These are phyloP conservation scores for Houttuynia cordata DNA, from an alignment of 164 flowering plant species.

Conservation along the genomic window DNA sequence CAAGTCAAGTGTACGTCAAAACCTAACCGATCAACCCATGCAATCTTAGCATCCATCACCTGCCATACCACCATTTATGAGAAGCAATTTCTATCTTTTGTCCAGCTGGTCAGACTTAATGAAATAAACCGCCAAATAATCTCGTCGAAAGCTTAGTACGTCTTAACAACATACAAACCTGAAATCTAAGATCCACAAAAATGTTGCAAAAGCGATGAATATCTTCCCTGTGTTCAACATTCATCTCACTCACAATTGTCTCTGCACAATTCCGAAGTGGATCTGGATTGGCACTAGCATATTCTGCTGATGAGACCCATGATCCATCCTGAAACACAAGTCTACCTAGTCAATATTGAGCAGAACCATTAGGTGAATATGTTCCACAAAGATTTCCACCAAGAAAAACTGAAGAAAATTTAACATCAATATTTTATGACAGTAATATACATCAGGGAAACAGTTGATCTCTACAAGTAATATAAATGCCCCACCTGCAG, in stretches of 20 bases:
- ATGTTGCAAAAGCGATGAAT: slow-evolving; percentile 67
- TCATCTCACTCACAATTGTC: slow-evolving; percentile 58
- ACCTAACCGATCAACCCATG: slow-evolving; percentile 90
- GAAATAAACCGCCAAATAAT: too few relatives aligned
- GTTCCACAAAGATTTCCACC: not conserved
- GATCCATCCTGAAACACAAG: slow-evolving; percentile 37
- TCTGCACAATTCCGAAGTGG: slow-evolving; percentile 78
- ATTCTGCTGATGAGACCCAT: slow-evolving; percentile 59
- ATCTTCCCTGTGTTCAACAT: slow-evolving; percentile 59
- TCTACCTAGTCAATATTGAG: not conserved
- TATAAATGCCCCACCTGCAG: not conserved
- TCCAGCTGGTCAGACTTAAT: not conserved
- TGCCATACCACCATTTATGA: too few relatives aligned
- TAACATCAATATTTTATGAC: not conserved
- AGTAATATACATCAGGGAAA: not conserved
- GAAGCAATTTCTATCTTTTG: not conserved
- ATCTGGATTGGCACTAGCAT: slow-evolving; percentile 64
- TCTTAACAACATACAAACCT: slow-evolving; percentile 27
- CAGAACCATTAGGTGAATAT: too few relatives aligned
- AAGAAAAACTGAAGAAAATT: not conserved
- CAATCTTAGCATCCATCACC: slow-evolving; percentile 64
- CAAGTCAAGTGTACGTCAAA: slow-evolving; percentile 62
- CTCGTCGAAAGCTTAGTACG: too few relatives aligned
- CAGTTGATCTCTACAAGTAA: not conserved
- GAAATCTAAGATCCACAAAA: slow-evolving; percentile 51